These are phyloP conservation scores for Arthromyces matolae DNA, from an alignment of 768 basidiomycete genomes.

Conservation along the genomic window DNA sequence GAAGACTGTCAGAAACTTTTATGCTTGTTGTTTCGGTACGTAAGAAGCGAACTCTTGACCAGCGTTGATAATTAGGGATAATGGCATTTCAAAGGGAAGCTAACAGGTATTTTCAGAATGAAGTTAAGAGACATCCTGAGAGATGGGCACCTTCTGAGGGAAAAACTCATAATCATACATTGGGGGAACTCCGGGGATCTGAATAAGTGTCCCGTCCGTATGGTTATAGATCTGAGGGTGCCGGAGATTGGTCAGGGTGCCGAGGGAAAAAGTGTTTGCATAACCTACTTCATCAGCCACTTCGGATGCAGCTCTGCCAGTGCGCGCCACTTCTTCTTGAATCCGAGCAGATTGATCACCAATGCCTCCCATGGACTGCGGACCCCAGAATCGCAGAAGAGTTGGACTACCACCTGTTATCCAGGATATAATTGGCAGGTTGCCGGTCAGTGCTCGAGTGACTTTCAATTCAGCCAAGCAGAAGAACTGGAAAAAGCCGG, in stretches of 20 bases:
- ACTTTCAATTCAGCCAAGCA: constrained; percentile 5
- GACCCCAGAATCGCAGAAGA: constrained; percentile 15
- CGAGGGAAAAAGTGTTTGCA: not conserved
- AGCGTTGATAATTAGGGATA: not conserved
- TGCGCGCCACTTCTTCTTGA: constrained; percentile 11
- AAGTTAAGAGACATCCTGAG: not conserved
- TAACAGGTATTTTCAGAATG: too few relatives aligned
- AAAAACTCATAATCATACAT: constrained; percentile 22
- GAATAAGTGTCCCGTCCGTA: constrained; percentile 17
- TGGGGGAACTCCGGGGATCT: constrained; percentile 19
- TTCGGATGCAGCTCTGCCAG: constrained; percentile 6
- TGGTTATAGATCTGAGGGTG: constrained; percentile 13
- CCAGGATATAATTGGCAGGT: constrained; percentile 17
- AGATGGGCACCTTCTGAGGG: constrained; percentile 12
- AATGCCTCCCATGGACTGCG: constrained; percentile 17
- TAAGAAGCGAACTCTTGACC: constrained; percentile 5
- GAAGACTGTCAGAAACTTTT: not conserved
- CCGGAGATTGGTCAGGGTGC: not conserved
- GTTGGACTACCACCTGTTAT: constrained; percentile 4
- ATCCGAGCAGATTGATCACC: constrained; percentile 16
- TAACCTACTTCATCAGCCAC: constrained; percentile 16
- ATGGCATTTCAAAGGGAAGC: constrained; percentile 4
- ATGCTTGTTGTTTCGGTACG: not conserved
- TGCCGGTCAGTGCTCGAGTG: constrained; percentile 14
- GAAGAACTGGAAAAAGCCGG: constrained; percentile 6